phyloP scores from a whole-genome alignment of 1,139 yeast genomes.

The Torulaspora globosa region DNA sequence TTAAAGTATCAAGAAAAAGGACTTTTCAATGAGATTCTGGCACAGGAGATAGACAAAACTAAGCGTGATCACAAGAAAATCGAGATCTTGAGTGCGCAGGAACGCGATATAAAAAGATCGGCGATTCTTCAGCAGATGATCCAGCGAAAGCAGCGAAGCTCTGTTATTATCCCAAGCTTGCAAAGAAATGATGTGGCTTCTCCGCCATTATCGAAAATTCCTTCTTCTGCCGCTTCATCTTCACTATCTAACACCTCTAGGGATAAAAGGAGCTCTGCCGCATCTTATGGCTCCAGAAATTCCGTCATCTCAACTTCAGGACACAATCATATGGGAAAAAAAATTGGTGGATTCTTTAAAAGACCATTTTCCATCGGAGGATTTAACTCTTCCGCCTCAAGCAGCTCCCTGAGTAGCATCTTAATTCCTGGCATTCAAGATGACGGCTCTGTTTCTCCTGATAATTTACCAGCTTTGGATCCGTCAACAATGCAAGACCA shows the following conservation, averaged over 20 bases:
- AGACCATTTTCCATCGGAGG: conserved; percentile 48
- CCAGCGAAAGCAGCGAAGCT: conserved; percentile 20
- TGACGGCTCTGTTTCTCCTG: conserved; percentile 47
- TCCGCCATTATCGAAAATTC: conserved; percentile 1
- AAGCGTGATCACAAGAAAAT: conserved; percentile 49
- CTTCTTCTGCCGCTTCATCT: conserved; percentile 11
- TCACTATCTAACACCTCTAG: conserved; percentile 8
- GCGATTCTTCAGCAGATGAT: conserved; percentile 17
- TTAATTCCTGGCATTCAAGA: conserved; percentile 25
- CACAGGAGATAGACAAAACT: conserved; percentile 48
- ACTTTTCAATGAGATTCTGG: conserved; percentile 45
- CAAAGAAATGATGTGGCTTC: conserved; percentile 5
- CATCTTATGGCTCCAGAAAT: conserved; percentile 23
- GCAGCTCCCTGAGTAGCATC: conserved; percentile 25
- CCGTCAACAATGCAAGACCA: conserved; percentile 43
- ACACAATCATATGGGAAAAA: conserved; percentile 37
- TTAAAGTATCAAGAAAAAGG: conserved; percentile 36
- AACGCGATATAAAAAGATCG: conserved; percentile 29
- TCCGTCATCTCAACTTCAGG: conserved; percentile 26
- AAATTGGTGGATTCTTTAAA: conserved; percentile 44
- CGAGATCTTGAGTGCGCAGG: conserved; percentile 43
- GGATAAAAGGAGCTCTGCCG: conserved; percentile 28
- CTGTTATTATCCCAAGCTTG: conserved; percentile 14
- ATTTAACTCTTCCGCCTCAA: conserved; percentile 43
- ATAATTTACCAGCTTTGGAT: conserved; percentile 58